These are phyloP conservation scores for Acacia melanoxylon DNA, from an alignment of 306 rosid species.

Conservation along the genomic window DNA sequence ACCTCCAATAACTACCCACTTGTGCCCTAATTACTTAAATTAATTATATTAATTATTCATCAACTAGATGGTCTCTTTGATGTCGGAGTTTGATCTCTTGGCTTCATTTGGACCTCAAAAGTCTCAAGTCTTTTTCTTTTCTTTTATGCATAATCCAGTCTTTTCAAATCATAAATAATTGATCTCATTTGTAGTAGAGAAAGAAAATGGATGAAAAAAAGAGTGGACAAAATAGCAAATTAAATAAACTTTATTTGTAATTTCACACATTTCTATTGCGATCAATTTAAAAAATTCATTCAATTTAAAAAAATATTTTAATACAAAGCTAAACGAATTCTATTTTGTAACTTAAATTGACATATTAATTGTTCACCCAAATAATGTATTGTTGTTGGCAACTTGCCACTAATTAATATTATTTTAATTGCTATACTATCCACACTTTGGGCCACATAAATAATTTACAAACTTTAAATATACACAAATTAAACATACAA, in stretches of 20 bases:
- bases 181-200: not conserved
- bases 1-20: not conserved
- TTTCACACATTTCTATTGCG: too few species aligned
- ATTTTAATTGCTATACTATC: not conserved
- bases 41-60: not conserved
- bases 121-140: not conserved
- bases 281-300: too few species aligned
- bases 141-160: not conserved
- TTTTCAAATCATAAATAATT: not conserved
- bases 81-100: not conserved
- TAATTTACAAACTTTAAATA: not conserved
- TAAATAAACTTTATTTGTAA: too few species aligned
- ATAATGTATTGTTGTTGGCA: not conserved
- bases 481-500: not conserved
- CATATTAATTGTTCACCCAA: too few species aligned
- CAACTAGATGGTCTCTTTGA: not conserved
- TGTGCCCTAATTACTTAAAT: not conserved
- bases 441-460: not conserved
- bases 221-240: too few species aligned
- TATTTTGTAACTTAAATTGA: too few species aligned
- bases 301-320: too few species aligned
- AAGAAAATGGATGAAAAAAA: too few species aligned
- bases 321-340: too few species aligned
- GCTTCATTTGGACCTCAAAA: not conserved
- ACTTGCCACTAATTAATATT: not conserved